A percentile compares a stretch with the other conserved stretches of the same genome.
Conservation (phyloP, 306 rosid species). For the Cercis canadensis region DNA sequence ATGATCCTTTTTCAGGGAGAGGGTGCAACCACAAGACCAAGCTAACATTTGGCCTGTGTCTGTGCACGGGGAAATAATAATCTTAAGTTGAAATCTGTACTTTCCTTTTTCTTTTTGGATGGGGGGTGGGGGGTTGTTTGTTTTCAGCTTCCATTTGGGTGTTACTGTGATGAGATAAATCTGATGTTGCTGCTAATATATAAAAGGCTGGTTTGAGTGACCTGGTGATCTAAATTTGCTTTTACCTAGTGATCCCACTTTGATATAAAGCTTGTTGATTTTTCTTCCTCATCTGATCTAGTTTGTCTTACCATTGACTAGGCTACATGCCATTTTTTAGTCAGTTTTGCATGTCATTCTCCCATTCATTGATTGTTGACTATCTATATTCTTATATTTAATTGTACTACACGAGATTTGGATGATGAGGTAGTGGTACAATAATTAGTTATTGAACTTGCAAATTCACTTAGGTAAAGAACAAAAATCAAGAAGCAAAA, state of each 20-base stretch:
- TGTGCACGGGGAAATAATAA: background rate
- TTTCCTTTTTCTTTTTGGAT: background rate
- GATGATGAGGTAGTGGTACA: background rate
- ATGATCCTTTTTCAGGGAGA: background rate
- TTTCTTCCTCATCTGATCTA: background rate
- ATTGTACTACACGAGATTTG: no score
- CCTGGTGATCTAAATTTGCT: constrained; percentile 13
- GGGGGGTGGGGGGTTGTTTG: constrained; percentile 1
- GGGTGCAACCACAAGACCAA: background rate
- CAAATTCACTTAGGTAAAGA: constrained; percentile 10
- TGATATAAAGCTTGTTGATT: background rate
- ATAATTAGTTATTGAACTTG: constrained; percentile 29
- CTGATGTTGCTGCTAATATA: constrained; percentile 3
- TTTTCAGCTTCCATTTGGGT: background rate
- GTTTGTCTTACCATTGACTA: background rate
- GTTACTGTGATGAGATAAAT: constrained; percentile 21
- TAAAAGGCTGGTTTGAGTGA: constrained; percentile 11
- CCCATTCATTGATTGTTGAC: constrained; percentile 1
- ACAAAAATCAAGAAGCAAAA: background rate
- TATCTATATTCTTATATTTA: background rate
- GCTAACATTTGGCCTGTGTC: background rate
- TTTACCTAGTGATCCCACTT: background rate
- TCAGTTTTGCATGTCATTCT: constrained; percentile 1
- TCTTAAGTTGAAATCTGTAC: constrained; percentile 12
- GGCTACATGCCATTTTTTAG: constrained; percentile 12